Evolutionary conservation across 345 rosid genomes (phyloP).

Genomic region (Acer campestre): DNA sequence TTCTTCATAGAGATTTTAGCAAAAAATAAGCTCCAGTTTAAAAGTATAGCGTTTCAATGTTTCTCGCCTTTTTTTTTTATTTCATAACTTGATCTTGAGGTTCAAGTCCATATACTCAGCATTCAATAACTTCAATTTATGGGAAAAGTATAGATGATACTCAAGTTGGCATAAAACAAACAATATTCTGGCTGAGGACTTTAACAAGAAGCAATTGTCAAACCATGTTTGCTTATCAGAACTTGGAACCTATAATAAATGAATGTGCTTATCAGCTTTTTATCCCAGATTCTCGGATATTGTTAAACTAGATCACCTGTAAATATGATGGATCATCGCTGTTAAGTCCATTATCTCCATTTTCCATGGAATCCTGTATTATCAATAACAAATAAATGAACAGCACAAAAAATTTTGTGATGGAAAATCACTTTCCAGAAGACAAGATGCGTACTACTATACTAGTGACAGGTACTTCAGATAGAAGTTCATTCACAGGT

Average conservation of each 20-base stretch:
- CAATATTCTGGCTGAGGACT: not conserved
- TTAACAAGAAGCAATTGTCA: not conserved
- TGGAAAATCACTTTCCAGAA: conserved; percentile 8
- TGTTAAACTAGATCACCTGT: conserved; percentile 45
- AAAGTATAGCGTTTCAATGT: not conserved
- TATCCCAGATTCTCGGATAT: conserved; percentile 7
- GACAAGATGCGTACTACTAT: conserved; percentile 37
- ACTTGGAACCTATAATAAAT: not conserved
- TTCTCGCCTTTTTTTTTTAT: not conserved
- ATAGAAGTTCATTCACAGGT: conserved; percentile 68
- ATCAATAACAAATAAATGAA: conserved; percentile 18
- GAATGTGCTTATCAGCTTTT: conserved; percentile 11
- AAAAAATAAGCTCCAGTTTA: conserved; percentile 1
- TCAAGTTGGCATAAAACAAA: not conserved
- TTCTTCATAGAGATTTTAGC: conserved; percentile 5
- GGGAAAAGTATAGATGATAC: conserved; percentile 1
- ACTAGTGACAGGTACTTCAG: conserved; percentile 51
- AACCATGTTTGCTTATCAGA: not conserved
- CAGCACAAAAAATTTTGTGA: not conserved
- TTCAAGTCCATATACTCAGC: not conserved
- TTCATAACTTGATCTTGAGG: not conserved
- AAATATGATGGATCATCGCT: conserved; percentile 40
- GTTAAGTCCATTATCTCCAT: conserved; percentile 33
- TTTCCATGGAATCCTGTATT: conserved; percentile 45
- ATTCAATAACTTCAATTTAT: not conserved